Percentiles rank a stretch among this genome's conserved stretches.
These are phyloP conservation scores for Ogataea siamensis DNA, from an alignment of 805 yeast genomes.

Conservation along the genomic window DNA sequence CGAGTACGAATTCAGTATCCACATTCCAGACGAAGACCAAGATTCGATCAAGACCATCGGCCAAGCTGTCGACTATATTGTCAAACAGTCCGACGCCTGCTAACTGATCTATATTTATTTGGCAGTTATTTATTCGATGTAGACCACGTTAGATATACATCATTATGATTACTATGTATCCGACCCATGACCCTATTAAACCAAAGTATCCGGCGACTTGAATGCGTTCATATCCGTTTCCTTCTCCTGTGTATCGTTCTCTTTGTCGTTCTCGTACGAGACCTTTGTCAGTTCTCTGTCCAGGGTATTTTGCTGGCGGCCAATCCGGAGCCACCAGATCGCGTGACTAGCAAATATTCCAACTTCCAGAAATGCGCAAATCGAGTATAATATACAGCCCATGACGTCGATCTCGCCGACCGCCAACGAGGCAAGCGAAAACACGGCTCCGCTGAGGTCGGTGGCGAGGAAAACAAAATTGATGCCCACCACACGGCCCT, in stretches of 20 bases:
- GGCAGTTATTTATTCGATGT: constrained; percentile 9
- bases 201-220: constrained; percentile 4
- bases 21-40: constrained; percentile 86
- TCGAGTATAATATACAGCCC: constrained; percentile 72
- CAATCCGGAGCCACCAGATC: constrained; percentile 53
- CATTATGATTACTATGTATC: constrained; percentile 1
- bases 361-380: constrained; percentile 70
- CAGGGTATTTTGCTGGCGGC: background rate
- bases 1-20: constrained; percentile 73
- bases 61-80: constrained; percentile 87
- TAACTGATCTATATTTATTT: constrained; percentile 9
- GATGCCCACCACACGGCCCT: constrained; percentile 78
- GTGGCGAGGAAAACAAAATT: constrained; percentile 49
- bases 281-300: constrained; percentile 6
- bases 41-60: constrained; percentile 92
- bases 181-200: background rate
- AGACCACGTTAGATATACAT: constrained; percentile 3
- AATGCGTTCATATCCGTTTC: background rate
- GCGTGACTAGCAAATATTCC: constrained; percentile 74
- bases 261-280: background rate
- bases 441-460: constrained; percentile 53
- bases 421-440: constrained; percentile 64
- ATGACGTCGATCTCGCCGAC: constrained; percentile 62
- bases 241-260: background rate
- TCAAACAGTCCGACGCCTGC: constrained; percentile 54